Conservation (phyloP, 352 stramenopile genomes). For the Pythium monospermum region DNA sequence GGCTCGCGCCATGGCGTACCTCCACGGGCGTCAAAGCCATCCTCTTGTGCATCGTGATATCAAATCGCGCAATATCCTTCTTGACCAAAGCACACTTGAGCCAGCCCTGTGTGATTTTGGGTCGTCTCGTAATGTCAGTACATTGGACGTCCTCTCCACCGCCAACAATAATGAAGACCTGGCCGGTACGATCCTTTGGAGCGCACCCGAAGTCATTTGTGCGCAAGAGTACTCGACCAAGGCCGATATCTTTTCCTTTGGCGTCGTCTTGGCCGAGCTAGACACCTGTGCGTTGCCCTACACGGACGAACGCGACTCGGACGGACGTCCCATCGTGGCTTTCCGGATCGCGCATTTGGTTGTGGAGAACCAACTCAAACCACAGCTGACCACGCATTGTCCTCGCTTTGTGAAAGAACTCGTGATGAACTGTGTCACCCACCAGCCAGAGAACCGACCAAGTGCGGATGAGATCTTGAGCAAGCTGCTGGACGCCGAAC, state of each 20-base stretch:
- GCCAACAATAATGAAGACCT: too few species aligned
- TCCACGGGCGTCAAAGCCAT: conserved; percentile 33
- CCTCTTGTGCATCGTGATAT: conserved; percentile 51
- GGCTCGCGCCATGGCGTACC: conserved; percentile 34
- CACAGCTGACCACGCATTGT: conserved; percentile 27
- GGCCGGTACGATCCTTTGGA: conserved; percentile 38
- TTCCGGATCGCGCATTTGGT: conserved; percentile 28
- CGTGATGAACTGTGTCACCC: conserved; percentile 29
- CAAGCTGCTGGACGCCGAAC: conserved; percentile 15
- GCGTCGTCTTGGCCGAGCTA: conserved; percentile 46
- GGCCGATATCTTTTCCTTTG: conserved; percentile 54
- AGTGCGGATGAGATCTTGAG: conserved; percentile 27
- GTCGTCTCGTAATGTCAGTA: conserved; percentile 22
- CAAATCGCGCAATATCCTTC: conserved; percentile 44
- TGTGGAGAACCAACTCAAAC: conserved; percentile 25
- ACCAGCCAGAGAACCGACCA: conserved; percentile 27
- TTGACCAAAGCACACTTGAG: conserved; percentile 35
- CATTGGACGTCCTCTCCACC: conserved; percentile 19
- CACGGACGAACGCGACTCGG: conserved; percentile 12
- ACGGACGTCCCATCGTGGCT: conserved; percentile 12
- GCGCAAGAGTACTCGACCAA: conserved; percentile 32
- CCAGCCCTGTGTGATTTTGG: conserved; percentile 48
- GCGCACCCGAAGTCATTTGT: conserved; percentile 42
- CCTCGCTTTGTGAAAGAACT: conserved; percentile 37
- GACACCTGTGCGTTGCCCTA: conserved; percentile 43